Percentiles rank a stretch among this genome's conserved stretches.
Evolutionary conservation across 1,284 basidiomycete genomes (phyloP).

Genomic region (Papiliotrema nemorosa): DNA sequence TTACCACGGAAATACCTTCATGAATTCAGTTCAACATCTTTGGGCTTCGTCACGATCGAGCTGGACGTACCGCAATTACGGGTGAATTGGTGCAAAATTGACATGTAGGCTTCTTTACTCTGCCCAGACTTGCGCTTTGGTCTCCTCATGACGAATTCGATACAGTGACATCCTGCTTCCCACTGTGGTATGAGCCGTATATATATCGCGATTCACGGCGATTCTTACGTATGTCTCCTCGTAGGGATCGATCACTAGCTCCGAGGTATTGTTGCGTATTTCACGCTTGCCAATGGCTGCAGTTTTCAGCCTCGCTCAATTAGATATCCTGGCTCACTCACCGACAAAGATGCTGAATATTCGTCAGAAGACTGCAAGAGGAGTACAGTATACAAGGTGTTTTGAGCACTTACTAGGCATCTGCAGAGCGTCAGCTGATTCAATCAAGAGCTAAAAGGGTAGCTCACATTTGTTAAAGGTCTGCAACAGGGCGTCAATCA

Average conservation of each 20-base stretch:
- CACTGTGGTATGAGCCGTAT: not conserved
- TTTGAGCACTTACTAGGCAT: not conserved
- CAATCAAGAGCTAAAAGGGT: no score
- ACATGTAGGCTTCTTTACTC: no score
- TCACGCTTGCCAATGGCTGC: not conserved
- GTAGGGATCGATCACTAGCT: not conserved
- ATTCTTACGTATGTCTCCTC: not conserved
- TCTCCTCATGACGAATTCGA: not conserved
- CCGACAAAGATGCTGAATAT: not conserved
- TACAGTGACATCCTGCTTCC: not conserved
- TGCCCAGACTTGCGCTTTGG: not conserved
- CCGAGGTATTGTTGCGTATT: no score
- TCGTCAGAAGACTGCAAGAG: not conserved
- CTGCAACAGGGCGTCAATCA: no score
- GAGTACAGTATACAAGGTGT: no score
- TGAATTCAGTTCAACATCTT: no score
- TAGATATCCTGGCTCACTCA: no score
- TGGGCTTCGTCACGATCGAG: no score
- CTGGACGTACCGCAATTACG: not conserved
- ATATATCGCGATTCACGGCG: no score
- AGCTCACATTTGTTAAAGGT: not conserved
- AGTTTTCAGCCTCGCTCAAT: no score
- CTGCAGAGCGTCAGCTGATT: not conserved
- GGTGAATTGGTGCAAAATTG: not conserved
- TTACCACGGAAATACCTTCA: not conserved